A percentile compares a stretch with the other conserved stretches of the same genome.
Evolutionary conservation across 371 early-diverging fungal genomes (phyloP).

Genomic region (Mortierella sp.): DNA sequence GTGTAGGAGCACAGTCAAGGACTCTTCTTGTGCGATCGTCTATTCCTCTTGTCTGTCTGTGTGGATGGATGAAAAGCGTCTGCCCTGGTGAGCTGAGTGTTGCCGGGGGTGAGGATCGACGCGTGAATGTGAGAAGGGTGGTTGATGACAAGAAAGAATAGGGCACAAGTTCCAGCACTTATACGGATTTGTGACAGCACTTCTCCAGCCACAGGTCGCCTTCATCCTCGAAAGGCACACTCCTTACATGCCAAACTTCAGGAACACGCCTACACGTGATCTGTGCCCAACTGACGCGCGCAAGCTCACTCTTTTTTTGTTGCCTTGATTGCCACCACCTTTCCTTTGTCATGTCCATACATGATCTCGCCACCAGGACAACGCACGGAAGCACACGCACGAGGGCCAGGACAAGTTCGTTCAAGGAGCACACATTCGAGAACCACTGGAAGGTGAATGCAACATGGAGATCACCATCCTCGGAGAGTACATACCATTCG

Average conservation of each 20-base stretch:
- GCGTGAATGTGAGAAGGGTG: background rate
- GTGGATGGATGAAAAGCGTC: background rate
- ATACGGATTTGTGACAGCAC: background rate
- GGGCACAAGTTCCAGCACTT: background rate
- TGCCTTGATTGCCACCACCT: background rate
- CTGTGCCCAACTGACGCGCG: background rate
- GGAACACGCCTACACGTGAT: background rate
- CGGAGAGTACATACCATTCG: constrained; percentile 39
- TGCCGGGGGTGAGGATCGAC: background rate
- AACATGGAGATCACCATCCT: constrained; percentile 51
- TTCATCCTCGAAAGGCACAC: no score
- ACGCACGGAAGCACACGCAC: background rate
- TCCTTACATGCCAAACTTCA: background rate
- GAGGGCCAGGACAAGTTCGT: background rate
- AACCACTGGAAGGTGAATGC: background rate
- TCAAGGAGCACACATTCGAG: background rate
- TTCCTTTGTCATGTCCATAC: background rate
- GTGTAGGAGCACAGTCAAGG: background rate
- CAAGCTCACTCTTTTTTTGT: background rate
- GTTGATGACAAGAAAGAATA: background rate
- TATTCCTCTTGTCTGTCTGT: background rate
- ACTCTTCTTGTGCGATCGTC: background rate
- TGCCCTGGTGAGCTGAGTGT: background rate
- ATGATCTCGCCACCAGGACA: constrained; percentile 1
- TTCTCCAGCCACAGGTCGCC: constrained; percentile 2